Evolutionary conservation across 2,329 filamentous ascomycete species (phyloP).

Genomic region (Sporothrix pallida): DNA sequence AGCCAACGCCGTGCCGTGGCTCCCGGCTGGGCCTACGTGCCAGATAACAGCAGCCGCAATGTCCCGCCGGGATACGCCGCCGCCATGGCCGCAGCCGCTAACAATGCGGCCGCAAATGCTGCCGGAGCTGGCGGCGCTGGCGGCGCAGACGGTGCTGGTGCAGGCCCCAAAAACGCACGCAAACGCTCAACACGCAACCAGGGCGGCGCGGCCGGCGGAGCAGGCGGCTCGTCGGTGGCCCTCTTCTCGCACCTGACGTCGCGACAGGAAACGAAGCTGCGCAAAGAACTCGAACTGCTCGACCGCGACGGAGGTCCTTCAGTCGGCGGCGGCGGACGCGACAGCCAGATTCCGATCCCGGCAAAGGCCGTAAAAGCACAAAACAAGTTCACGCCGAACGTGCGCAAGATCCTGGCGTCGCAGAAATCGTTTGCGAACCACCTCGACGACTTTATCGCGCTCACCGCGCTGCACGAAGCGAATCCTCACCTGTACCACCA

Average conservation of each 20-base stretch:
- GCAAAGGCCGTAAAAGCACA: conserved; percentile 55
- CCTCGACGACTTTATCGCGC: conserved; percentile 77
- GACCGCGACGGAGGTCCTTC: conserved; percentile 73
- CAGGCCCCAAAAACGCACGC: conserved; percentile 56
- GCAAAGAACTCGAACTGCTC: conserved; percentile 80
- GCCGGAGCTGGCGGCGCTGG: conserved; percentile 52
- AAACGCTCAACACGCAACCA: conserved; percentile 71
- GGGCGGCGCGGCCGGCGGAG: conserved; percentile 44
- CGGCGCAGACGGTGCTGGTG: conserved; percentile 45
- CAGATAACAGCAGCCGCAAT: conserved; percentile 59
- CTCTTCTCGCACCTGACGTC: conserved; percentile 67
- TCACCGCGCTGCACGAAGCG: conserved; percentile 53
- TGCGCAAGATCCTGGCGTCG: conserved; percentile 77
- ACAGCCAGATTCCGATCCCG: conserved; percentile 73
- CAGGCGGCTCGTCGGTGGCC: conserved; percentile 24
- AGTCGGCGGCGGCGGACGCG: conserved; percentile 48
- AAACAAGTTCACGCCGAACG: conserved; percentile 69
- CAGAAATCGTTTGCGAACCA: conserved; percentile 86
- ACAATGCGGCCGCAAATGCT: conserved; percentile 68
- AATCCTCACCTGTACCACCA: conserved; percentile 43
- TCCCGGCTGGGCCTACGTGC: conserved; percentile 91
- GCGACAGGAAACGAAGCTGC: conserved; percentile 80
- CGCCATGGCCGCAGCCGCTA: conserved; percentile 56
- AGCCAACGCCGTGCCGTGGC: conserved; percentile 70
- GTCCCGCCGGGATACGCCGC: conserved; percentile 52